A percentile compares a stretch with the other conserved stretches of the same genome.
Conservation (phyloP, 2,329 filamentous ascomycete species). For the Ascochyta pisi region DNA sequence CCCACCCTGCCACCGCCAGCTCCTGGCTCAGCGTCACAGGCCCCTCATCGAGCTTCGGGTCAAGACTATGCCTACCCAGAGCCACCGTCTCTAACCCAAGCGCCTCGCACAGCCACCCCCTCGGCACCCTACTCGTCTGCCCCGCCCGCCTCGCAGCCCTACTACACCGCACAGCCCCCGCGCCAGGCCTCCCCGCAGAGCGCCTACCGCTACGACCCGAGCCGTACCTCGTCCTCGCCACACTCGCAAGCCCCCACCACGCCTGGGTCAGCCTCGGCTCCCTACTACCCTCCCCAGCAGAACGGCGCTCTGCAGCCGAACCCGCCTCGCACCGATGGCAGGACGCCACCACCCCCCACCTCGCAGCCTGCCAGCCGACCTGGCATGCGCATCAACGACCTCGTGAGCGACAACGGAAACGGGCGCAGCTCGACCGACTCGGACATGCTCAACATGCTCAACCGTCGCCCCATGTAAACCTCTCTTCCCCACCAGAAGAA, state of each 20-base stretch:
- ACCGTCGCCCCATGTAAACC: conserved; percentile 47
- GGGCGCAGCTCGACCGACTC: conserved; percentile 52
- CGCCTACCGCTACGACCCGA: conserved; percentile 51
- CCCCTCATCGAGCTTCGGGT: conserved; percentile 45
- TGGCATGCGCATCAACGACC: conserved; percentile 53
- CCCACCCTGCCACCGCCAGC: conserved; percentile 58
- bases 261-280: conserved; percentile 38
- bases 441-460: conserved; percentile 53
- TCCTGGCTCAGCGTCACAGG: conserved; percentile 52
- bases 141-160: conserved; percentile 48
- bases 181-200: conserved; percentile 53
- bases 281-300: conserved; percentile 44
- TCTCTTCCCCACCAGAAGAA: conserved; percentile 9
- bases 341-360: conserved; percentile 49
- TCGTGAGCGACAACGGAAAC: conserved; percentile 48
- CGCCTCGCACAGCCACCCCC: conserved; percentile 55
- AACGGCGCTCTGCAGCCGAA: conserved; percentile 43
- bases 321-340: conserved; percentile 48
- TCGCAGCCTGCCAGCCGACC: conserved; percentile 42
- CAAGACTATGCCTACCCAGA: conserved; percentile 53
- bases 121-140: conserved; percentile 50
- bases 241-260: conserved; percentile 50
- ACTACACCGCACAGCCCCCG: conserved; percentile 49
- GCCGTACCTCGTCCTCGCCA: conserved; percentile 52
- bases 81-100: conserved; percentile 52